phyloP scores from a whole-genome alignment of 768 basidiomycete genomes.

The Guyanaporus albipodus region DNA sequence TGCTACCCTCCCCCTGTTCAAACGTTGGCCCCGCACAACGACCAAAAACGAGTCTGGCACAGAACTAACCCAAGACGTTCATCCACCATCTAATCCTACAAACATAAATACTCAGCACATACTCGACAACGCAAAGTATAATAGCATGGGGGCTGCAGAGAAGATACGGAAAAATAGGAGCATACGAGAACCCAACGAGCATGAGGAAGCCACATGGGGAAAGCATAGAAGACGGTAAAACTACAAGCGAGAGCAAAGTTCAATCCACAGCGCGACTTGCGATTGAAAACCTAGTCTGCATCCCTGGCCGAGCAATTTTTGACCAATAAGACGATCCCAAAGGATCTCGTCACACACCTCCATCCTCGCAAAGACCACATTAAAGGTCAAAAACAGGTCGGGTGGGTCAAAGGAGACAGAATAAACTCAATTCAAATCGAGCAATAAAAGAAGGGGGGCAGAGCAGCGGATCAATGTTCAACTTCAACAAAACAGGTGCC shows the following conservation, averaged over 20 bases:
- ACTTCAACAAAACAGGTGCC: conserved; percentile 4
- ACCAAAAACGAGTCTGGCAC: no score
- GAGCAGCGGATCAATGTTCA: not conserved
- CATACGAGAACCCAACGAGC: not conserved
- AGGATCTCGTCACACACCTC: conserved; percentile 13
- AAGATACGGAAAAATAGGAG: not conserved
- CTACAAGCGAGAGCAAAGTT: not conserved
- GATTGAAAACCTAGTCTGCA: conserved; percentile 18
- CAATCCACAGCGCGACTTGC: conserved; percentile 7
- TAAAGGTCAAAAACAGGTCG: conserved; percentile 32
- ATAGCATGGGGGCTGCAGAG: not conserved
- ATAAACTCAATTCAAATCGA: conserved; percentile 23
- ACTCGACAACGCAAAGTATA: conserved; percentile 1
- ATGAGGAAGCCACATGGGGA: not conserved
- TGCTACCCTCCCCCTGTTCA: not conserved
- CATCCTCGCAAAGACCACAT: conserved; percentile 19
- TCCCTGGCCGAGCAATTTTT: conserved; percentile 23
- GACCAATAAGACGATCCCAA: conserved; percentile 30
- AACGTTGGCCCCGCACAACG: no score
- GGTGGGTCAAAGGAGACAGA: conserved; percentile 21
- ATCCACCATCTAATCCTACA: no score
- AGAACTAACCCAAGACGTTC: no score
- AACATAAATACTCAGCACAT: no score
- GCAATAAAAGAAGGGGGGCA: conserved; percentile 1
- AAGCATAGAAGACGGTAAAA: not conserved